Percentiles rank a stretch among this genome's conserved stretches.
These are phyloP conservation scores for Aspergillus clavatus DNA, from an alignment of 2,329 filamentous ascomycete genomes.

Conservation along the genomic window DNA sequence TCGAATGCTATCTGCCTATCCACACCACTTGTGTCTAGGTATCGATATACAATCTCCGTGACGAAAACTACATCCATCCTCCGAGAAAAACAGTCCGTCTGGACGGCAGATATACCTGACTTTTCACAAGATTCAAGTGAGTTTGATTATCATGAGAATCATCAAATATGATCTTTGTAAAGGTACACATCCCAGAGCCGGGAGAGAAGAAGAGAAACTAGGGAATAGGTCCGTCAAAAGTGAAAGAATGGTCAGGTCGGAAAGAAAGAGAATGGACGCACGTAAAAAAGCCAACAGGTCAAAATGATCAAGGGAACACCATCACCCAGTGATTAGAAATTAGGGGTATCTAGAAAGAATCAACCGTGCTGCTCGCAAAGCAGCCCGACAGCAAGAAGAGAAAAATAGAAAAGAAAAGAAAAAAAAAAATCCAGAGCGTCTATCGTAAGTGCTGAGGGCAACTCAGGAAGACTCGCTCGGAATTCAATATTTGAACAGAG, in stretches of 20 bases:
- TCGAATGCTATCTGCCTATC: too few species aligned
- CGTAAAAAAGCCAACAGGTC: constrained; percentile 6
- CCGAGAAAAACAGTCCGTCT: constrained; percentile 8
- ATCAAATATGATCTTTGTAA: constrained; percentile 13
- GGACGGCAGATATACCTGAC: too few species aligned
- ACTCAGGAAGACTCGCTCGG: constrained; percentile 14
- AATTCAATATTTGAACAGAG: constrained; percentile 7
- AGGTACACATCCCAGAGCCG: constrained; percentile 6
- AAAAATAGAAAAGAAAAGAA: too few species aligned
- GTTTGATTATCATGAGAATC: constrained; percentile 18
- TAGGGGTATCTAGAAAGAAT: constrained; percentile 22
- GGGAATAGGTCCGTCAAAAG: constrained; percentile 8
- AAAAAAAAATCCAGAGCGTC: not conserved
- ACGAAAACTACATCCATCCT: too few species aligned
- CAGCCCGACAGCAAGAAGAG: not conserved
- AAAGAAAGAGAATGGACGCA: not conserved
- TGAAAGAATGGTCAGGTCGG: constrained; percentile 2
- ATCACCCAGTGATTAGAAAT: constrained; percentile 23
- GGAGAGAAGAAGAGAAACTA: constrained; percentile 6
- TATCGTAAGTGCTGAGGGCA: not conserved
- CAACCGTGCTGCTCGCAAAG: constrained; percentile 17
- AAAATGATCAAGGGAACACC: constrained; percentile 4
- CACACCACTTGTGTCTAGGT: too few species aligned
- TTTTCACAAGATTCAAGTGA: too few species aligned
- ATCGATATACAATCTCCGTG: too few species aligned